Base-by-base conservation (phyloP, 1,284 basidiomycete genomes). In the Ceratobasidium sp. region DNA sequence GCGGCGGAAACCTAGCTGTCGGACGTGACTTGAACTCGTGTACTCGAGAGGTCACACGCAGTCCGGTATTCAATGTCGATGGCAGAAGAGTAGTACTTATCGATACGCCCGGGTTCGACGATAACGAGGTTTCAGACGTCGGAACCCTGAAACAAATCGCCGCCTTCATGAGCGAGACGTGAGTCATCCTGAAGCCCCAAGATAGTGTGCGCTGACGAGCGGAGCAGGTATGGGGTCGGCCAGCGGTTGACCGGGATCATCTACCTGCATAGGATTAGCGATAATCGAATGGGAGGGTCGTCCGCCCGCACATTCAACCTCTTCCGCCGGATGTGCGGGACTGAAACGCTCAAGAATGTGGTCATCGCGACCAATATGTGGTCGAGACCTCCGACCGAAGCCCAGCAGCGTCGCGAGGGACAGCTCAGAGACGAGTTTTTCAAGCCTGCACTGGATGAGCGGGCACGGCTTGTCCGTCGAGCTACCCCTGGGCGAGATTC, bases 231-330 rank as follows among this genome's bases (percentile, higher is more conserved):
- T 90, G 26, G n/a, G n/a, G 66, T 33, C 6, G 69, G 66, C n/a
- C 57, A 64, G 28, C 42, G 26, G 44, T 44, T 80, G 10, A 84
- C 86, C 2, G 89, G 89, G 0, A 84, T 90, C 81, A 86, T 90
- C 64, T 90, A 90, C 82, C 84, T 89, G 83, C 89, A 90, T 79
- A 86, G 88, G 5, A 90, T 90, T 79, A 86, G 87, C 67, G 89
- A 90, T 80, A 84, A 85, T 81, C 83, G 88, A 33, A 85, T 90
- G 81, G 87, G 87, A 54, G 88, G 89, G 87, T 87, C 33, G 87
- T 88, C n/a, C 84, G 84, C 28, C 86, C 48, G 87, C 61, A 90
- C 88, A 81, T 88, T 90, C 77, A 84, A 84, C 54, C 85, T 89
- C 82, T 89, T 90, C 82, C 84, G 87, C 61, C 85, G 86, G 76